Evolutionary conservation across 2,329 filamentous ascomycete species (phyloP).

Genomic region (Sclerotinia sclerotiorum): DNA sequence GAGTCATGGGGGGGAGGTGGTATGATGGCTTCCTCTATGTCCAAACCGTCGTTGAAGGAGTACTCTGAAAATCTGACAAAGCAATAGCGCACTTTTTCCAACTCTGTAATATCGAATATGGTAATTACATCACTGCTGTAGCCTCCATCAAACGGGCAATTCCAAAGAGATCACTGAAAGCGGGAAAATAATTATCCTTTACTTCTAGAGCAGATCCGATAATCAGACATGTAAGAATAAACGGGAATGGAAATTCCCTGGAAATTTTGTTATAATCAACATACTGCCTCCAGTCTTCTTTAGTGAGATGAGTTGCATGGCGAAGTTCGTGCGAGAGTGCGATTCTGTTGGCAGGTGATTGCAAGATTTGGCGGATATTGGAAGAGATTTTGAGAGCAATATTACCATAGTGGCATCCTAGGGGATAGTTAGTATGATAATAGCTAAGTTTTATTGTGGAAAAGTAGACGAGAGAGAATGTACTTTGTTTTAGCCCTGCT

Average conservation of each 20-base stretch:
- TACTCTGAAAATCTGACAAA: constrained; percentile 24
- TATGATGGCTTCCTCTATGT: background rate
- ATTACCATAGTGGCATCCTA: constrained; percentile 4
- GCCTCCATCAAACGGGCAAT: background rate
- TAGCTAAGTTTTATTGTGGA: background rate
- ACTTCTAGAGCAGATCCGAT: background rate
- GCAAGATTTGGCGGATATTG: constrained; percentile 27
- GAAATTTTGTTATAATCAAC: background rate
- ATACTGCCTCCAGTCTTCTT: background rate
- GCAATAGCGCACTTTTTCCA: constrained; percentile 27
- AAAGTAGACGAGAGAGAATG: background rate
- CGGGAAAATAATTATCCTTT: background rate
- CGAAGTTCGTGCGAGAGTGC: constrained; percentile 31
- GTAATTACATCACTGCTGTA: constrained; percentile 34
- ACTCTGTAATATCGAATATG: constrained; percentile 34
- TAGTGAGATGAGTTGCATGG: constrained; percentile 1
- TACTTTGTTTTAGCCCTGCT: constrained; percentile 30
- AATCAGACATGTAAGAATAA: constrained; percentile 5
- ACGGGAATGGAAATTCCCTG: background rate
- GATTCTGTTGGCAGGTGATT: constrained; percentile 26
- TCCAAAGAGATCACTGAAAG: background rate
- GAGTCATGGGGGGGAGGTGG: background rate
- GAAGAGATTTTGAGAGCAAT: constrained; percentile 27
- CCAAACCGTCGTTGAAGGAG: background rate
- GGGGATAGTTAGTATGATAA: background rate